Base-by-base conservation (phyloP, 257 asterid species). In the Solanum boliviense region DNA sequence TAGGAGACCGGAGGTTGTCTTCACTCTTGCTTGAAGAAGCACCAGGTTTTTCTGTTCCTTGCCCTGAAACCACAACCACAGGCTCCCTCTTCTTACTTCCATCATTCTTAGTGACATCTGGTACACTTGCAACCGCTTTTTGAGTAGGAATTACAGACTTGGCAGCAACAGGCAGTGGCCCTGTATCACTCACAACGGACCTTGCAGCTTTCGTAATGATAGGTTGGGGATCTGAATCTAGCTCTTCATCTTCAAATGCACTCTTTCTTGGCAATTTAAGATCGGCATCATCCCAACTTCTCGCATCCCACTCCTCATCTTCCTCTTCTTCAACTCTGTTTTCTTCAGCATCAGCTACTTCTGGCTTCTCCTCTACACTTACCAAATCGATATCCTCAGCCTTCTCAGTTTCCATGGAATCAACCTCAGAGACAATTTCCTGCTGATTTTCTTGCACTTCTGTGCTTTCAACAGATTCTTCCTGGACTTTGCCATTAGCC, bases 261-360 rank as follows among this genome's bases (percentile, higher is more conserved):
- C 97, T 93, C 91, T 88, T 93, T 58, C 96, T 95, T 23, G 98
- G 96, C 73, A 97, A 91, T 87, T 94, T 97, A 82, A 97, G 90
- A 92, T 97, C 98, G 71, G 96, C 98, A 38, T 92, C 92, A 89
- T 97, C 99, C 99, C 99, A 97, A 90, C 98, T 95, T 93, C 94
- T 97, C 62, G 96, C 98, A 95, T 97, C 99, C 99, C 99, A 97
- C 73, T 95, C 99, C 60, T 95, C 96, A 7, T 93, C 92, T 27
- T 68, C 74, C 35, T 67, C 74, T 68, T 68, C 36, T 29, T 68
- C 74, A 88, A 88, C 86, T 91, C 91, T 96, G 89, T 92, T 94
- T 90, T 93, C 98, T 87, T 90, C 93, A 87, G 86, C 92, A 90
- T 78, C 90, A 88, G 89, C 87, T 89, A 36, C 89, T 78, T 89